phyloP scores from a whole-genome alignment of 2,329 filamentous ascomycete species.

The Colletotrichum lini region DNA sequence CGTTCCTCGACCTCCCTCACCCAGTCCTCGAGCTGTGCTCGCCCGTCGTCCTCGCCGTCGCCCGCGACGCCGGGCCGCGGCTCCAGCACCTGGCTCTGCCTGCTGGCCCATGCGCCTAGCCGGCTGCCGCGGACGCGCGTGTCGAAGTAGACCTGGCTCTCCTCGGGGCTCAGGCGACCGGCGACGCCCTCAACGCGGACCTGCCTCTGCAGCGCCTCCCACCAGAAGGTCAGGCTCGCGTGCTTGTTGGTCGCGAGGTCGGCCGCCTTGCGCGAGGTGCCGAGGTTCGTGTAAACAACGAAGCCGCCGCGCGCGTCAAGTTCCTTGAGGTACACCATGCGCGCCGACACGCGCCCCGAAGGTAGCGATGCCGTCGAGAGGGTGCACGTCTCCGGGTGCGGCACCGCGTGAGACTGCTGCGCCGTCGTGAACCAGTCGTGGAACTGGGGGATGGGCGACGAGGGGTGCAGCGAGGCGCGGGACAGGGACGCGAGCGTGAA shows the following conservation, averaged over 20 bases:
- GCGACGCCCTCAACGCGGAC: constrained; percentile 88
- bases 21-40: constrained; percentile 81
- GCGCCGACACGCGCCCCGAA: constrained; percentile 85
- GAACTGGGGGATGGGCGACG: constrained; percentile 85
- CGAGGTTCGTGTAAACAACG: constrained; percentile 95
- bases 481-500: constrained; percentile 77
- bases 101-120: constrained; percentile 93
- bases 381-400: constrained; percentile 90
- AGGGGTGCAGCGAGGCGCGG: constrained; percentile 70
- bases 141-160: constrained; percentile 80
- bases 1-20: constrained; percentile 82
- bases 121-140: constrained; percentile 83
- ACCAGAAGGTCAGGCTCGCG: constrained; percentile 91
- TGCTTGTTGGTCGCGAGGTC: constrained; percentile 82
- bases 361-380: constrained; percentile 89
- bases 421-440: constrained; percentile 89
- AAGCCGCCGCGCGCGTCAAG: constrained; percentile 83
- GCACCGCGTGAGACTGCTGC: constrained; percentile 63
- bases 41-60: constrained; percentile 71
- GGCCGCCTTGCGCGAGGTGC: constrained; percentile 77
- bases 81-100: constrained; percentile 84
- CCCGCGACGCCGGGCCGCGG: constrained; percentile 50
- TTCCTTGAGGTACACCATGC: constrained; percentile 96
- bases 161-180: constrained; percentile 75
- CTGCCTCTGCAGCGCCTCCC: constrained; percentile 88